Percentiles rank a stretch among this genome's conserved stretches.
Conservation (phyloP, 805 yeast species). For the Lipomyces yamadae region DNA sequence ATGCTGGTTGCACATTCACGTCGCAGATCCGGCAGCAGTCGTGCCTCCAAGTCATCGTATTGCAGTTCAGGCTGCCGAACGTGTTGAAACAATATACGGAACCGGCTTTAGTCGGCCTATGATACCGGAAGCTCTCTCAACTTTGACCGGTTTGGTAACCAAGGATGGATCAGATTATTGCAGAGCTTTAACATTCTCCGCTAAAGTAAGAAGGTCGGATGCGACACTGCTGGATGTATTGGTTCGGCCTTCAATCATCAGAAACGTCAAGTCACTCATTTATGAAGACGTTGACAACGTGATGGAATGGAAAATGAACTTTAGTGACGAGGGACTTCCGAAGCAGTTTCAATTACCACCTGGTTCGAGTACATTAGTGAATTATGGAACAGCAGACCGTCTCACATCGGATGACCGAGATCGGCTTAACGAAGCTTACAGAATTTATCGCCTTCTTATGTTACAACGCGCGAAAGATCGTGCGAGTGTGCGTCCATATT, state of each 20-base stretch:
- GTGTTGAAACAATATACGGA: conserved; percentile 71
- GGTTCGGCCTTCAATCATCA: conserved; percentile 52
- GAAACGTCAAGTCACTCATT: conserved; percentile 59
- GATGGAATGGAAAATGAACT: conserved; percentile 27
- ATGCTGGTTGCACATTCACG: conserved; percentile 65
- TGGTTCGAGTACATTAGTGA: not conserved
- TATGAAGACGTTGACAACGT: conserved; percentile 65
- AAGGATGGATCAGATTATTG: conserved; percentile 35
- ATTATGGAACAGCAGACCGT: conserved; percentile 6
- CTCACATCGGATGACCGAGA: conserved; percentile 19
- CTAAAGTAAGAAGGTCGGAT: conserved; percentile 42
- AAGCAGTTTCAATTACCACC: too few species aligned
- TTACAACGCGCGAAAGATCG: conserved; percentile 3
- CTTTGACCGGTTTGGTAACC: conserved; percentile 14
- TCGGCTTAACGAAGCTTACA: conserved; percentile 10
- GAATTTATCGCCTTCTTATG: conserved; percentile 5
- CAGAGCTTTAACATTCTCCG: conserved; percentile 56
- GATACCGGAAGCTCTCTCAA: conserved; percentile 59
- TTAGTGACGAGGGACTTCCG: conserved; percentile 14
- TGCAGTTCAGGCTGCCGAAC: conserved; percentile 61
- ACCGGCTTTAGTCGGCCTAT: conserved; percentile 70
- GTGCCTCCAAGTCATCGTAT: conserved; percentile 50
- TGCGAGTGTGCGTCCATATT: not conserved
- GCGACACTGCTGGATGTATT: conserved; percentile 39
- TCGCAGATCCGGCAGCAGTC: conserved; percentile 86